Evolutionary conservation across 352 stramenopile species (phyloP), one percentile per base, ranked within the genome.

Genomic region (Thalassiosira tumida): DNA sequence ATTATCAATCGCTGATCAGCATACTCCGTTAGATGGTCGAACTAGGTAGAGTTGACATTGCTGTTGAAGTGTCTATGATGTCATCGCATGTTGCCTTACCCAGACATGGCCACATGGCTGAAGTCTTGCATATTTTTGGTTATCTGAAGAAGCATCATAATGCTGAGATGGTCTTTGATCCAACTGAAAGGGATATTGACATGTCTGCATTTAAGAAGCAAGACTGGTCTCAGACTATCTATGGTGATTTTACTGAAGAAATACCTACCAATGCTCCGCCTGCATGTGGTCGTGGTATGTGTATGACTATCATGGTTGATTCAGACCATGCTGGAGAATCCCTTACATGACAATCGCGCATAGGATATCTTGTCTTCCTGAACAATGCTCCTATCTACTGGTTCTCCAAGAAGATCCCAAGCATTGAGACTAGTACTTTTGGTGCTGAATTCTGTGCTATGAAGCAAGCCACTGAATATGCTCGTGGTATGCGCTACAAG

Each of bases 61-160:
- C 17, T 64, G 13, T 80, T 1, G 87, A 93, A 69, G 75, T 91
- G 33, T 91, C 80, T 13, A 90, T 93, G 80, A 84, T 91, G 80
- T 89, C 83, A 3, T 85, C 64, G 35, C 74, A 86, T 62, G n/a
- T 94, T 40, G 90, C 90, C 1, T 59, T 89, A 4, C 84, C 89
- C 64, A 43, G 84, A 67, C 35, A 24, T 43, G 88, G 85, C 29
- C 88, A 95, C 43, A 31, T 94, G 14, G 31, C 93, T 31, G 41
- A 69, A 80, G 62, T 92, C n/a, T 83, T 87, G 31, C 76, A 88
- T 65, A 92, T 95, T 29, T 95, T 93, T 87, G 83, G 47, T 50
- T 95, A 95, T 67, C 35, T 95, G 1, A 84, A 91, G 72, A 84
- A 75, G 17, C 80, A 95, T 35, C 41, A 73, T 24, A 91, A 87